Evolutionary conservation across 495 filamentous ascomycete species (phyloP).

Genomic region (Aspergillus avenaceus): DNA sequence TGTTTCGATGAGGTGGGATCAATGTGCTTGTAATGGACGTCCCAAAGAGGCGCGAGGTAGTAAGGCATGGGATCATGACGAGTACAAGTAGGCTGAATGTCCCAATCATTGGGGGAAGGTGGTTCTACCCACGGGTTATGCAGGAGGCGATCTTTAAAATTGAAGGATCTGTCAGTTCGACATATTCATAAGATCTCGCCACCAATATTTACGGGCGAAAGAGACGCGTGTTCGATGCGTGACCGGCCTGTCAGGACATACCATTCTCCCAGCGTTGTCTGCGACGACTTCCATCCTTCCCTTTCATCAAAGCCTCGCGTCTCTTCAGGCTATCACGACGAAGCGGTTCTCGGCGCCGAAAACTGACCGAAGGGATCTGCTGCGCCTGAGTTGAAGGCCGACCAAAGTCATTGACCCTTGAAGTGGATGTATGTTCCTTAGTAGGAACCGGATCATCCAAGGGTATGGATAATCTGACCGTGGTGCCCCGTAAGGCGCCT

Average conservation of each 20-base stretch:
- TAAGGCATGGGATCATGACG: slow-evolving; percentile 74
- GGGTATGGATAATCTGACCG: slow-evolving; percentile 45
- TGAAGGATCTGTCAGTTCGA: slow-evolving; percentile 12
- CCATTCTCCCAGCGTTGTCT: slow-evolving; percentile 95
- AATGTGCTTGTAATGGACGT: slow-evolving; percentile 55
- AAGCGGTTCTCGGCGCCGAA: slow-evolving; percentile 44
- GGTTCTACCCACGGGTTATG: slow-evolving; percentile 82
- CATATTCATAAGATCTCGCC: neutral
- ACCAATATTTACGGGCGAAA: neutral
- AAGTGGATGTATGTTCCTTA: slow-evolving; percentile 8
- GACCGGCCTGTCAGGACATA: slow-evolving; percentile 34
- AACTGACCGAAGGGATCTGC: slow-evolving; percentile 26
- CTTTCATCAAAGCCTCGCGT: slow-evolving; percentile 79
- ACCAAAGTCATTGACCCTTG: slow-evolving; percentile 20
- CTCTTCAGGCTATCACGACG: slow-evolving; percentile 59
- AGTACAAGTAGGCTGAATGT: slow-evolving; percentile 70
- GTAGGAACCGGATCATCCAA: slow-evolving; percentile 40
- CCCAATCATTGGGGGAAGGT: slow-evolving; percentile 77
- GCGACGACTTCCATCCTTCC: slow-evolving; percentile 86
- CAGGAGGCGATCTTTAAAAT: slow-evolving; percentile 72
- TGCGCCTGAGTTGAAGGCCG: slow-evolving; percentile 14
- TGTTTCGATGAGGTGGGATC: slow-evolving; percentile 35
- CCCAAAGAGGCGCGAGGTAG: slow-evolving; percentile 84
- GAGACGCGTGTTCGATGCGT: neutral
- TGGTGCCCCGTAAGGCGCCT: slow-evolving; percentile 31